Conservation (phyloP, 1,284 basidiomycete species). For the Melampsora abietis-canadensis region DNA sequence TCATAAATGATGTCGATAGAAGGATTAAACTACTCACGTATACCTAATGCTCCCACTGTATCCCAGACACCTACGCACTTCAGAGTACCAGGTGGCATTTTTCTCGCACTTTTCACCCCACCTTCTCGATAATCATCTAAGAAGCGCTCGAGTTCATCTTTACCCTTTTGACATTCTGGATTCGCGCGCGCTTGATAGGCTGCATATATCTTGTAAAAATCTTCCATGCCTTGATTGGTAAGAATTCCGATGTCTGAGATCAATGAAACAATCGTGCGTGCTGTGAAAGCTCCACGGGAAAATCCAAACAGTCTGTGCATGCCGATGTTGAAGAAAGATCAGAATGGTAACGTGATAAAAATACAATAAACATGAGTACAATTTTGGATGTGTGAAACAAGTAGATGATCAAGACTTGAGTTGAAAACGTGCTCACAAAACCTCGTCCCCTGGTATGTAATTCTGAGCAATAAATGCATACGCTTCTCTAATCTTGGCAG, state of each 20-base stretch:
- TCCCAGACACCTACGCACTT: slow-evolving; percentile 42
- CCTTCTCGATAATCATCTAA: slow-evolving; percentile 36
- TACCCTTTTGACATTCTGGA: slow-evolving; percentile 12
- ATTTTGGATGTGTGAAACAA: too few species aligned
- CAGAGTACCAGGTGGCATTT: slow-evolving; percentile 18
- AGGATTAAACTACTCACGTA: slow-evolving; percentile 17
- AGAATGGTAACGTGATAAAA: not conserved
- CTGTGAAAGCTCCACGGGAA: slow-evolving; percentile 43
- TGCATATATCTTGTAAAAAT: slow-evolving; percentile 38
- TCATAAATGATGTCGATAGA: not conserved
- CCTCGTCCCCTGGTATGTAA: slow-evolving; percentile 46
- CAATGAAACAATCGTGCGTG: slow-evolving; percentile 41
- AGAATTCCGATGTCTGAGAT: slow-evolving; percentile 44
- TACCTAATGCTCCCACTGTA: slow-evolving; percentile 37
- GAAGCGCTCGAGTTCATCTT: slow-evolving; percentile 21
- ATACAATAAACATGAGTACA: not conserved
- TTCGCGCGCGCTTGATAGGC: slow-evolving; percentile 41
- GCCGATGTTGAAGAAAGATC: not conserved
- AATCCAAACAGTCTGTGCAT: slow-evolving; percentile 36
- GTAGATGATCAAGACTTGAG: too few species aligned
- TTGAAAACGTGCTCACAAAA: slow-evolving; percentile 23
- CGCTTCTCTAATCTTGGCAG: slow-evolving; percentile 45
- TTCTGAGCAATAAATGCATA: slow-evolving; percentile 46
- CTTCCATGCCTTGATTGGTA: slow-evolving; percentile 39
- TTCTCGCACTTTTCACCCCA: slow-evolving; percentile 15